Conservation (phyloP, 2,329 filamentous ascomycete genomes). For the Helicocarpus griseus region DNA sequence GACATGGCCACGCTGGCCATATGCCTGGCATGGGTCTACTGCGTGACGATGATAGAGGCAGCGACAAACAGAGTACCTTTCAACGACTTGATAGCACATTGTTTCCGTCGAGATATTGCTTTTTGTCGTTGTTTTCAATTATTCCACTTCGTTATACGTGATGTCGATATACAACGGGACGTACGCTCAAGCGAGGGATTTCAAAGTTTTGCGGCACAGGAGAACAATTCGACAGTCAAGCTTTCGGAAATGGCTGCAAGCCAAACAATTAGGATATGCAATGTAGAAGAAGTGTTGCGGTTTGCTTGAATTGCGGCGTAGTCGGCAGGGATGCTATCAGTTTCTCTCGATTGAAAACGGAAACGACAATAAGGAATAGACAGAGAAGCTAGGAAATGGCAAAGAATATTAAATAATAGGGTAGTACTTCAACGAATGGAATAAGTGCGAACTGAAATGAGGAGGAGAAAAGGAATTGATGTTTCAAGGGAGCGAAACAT, state of each 20-base stretch:
- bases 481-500: background rate
- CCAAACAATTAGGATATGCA: background rate
- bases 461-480: background rate
- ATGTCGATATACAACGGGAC: background rate
- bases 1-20: slow-evolving; percentile 62
- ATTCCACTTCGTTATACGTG: background rate
- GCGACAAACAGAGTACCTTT: slow-evolving; percentile 76
- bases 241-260: background rate
- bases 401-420: background rate
- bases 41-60: slow-evolving; percentile 84
- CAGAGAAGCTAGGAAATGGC: background rate
- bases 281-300: background rate
- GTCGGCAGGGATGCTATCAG: background rate
- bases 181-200: background rate
- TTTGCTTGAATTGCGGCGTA: background rate
- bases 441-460: background rate
- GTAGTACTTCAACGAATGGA: background rate
- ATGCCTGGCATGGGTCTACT: slow-evolving; percentile 69
- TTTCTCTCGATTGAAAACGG: background rate
- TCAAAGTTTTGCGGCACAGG: background rate
- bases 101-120: background rate
- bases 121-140: background rate
- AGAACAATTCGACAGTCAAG: background rate
- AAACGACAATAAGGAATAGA: background rate
- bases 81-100: slow-evolving; percentile 84